Percentiles rank a stretch among this genome's conserved stretches.
Conservation (phyloP, 208 protist genomes). For the Trypanosoma congolense region DNA sequence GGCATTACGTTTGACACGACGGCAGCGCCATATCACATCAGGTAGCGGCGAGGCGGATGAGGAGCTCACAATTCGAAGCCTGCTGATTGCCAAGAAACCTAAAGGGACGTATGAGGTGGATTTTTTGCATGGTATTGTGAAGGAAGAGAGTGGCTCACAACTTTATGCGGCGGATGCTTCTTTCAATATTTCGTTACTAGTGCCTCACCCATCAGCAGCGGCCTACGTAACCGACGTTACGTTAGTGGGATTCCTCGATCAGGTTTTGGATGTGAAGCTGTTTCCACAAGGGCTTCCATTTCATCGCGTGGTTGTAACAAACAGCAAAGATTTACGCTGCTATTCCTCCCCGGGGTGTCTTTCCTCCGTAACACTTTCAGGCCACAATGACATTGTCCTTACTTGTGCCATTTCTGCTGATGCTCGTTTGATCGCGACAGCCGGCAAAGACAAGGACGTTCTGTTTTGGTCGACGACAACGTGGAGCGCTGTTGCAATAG, state of each 20-base stretch:
- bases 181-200: constrained; percentile 56
- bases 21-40: constrained; percentile 33
- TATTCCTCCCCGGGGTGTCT: constrained; percentile 53
- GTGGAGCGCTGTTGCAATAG: constrained; percentile 59
- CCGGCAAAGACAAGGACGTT: constrained; percentile 75
- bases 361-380: constrained; percentile 54
- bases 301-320: constrained; percentile 73
- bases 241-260: constrained; percentile 83
- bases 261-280: constrained; percentile 78
- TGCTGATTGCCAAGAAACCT: constrained; percentile 39
- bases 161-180: constrained; percentile 73
- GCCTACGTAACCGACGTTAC: constrained; percentile 32
- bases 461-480: constrained; percentile 80
- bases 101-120: constrained; percentile 38
- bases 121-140: constrained; percentile 22
- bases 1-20: constrained; percentile 36
- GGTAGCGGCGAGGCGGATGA: constrained; percentile 44
- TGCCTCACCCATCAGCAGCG: constrained; percentile 6
- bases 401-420: constrained; percentile 68
- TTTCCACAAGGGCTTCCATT: constrained; percentile 36
- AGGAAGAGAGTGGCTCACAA: constrained; percentile 20
- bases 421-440: constrained; percentile 70
- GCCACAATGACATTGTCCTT: constrained; percentile 83
- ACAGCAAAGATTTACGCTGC: constrained; percentile 83
- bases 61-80: constrained; percentile 55